Evolutionary conservation across 345 rosid species (phyloP).

Genomic region (Populus davidiana): DNA sequence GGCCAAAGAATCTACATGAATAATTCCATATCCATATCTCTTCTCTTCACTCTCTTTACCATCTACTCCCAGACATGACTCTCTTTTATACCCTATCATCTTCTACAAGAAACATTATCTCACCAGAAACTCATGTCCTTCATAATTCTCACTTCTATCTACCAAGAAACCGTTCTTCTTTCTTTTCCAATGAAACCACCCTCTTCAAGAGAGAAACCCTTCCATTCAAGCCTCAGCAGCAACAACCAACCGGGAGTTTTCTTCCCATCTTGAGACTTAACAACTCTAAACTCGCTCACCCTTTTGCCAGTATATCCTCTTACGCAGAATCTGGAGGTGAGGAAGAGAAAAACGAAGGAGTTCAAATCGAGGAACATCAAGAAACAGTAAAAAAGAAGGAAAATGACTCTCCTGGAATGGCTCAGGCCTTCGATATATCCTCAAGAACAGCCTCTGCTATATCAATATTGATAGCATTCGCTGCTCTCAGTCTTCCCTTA

Average conservation of each 20-base stretch:
- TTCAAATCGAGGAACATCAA: constrained; percentile 29
- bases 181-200: constrained; percentile 30
- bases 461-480: constrained; percentile 55
- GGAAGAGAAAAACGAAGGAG: constrained; percentile 38
- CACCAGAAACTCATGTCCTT: constrained; percentile 26
- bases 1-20: constrained; percentile 16
- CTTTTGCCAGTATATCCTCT: constrained; percentile 71
- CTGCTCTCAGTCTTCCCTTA: constrained; percentile 67
- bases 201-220: constrained; percentile 29
- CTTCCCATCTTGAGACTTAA: constrained; percentile 29
- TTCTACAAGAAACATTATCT: constrained; percentile 46
- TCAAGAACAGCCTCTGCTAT: constrained; percentile 67
- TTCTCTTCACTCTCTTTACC: not conserved
- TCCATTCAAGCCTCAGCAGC: constrained; percentile 26
- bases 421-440: constrained; percentile 72
- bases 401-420: constrained; percentile 62
- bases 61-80: constrained; percentile 44
- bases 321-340: constrained; percentile 62
- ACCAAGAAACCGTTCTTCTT: constrained; percentile 33
- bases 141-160: constrained; percentile 39
- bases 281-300: constrained; percentile 30
- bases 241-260: constrained; percentile 32
- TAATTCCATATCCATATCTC: constrained; percentile 16
- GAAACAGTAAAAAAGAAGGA: constrained; percentile 25
- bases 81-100: constrained; percentile 49